A percentile compares a stretch with the other conserved stretches of the same genome.
Evolutionary conservation across 768 basidiomycete species (phyloP).

Genomic region (Brasilioporus rufonigricans): DNA sequence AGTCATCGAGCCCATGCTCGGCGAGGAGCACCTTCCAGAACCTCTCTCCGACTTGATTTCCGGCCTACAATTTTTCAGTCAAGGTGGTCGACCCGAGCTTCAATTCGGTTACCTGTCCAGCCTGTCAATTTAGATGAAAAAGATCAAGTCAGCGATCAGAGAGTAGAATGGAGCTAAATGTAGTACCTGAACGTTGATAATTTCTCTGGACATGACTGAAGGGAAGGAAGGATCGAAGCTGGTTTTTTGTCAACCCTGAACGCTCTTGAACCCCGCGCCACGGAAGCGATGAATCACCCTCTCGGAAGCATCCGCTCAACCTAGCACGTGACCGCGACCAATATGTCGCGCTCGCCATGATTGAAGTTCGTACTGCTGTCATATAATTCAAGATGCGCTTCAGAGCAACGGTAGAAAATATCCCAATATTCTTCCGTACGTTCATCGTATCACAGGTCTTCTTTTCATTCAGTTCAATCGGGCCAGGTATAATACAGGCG

Average conservation of each 20-base stretch:
- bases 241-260: conserved; percentile 2
- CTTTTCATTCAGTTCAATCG: background rate
- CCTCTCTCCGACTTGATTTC: conserved; percentile 76
- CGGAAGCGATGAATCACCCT: conserved; percentile 9
- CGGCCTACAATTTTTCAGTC: conserved; percentile 44
- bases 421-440: conserved; percentile 53
- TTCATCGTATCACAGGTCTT: conserved; percentile 3
- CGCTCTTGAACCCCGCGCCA: conserved; percentile 8
- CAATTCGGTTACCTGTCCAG: conserved; percentile 56
- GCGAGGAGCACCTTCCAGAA: conserved; percentile 90
- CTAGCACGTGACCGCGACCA: conserved; percentile 26
- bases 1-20: conserved; percentile 78
- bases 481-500: conserved; percentile 71
- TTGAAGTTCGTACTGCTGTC: too few species aligned
- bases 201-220: conserved; percentile 67
- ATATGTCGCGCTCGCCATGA: too few species aligned
- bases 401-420: conserved; percentile 56
- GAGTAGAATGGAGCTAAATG: background rate
- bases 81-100: conserved; percentile 9
- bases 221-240: conserved; percentile 15
- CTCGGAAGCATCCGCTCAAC: conserved; percentile 15
- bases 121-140: conserved; percentile 40
- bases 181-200: conserved; percentile 75
- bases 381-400: too few species aligned
- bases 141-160: conserved; percentile 8